Conservation (phyloP, 2,329 filamentous ascomycete species). For the Plenodomus lindquistii region DNA sequence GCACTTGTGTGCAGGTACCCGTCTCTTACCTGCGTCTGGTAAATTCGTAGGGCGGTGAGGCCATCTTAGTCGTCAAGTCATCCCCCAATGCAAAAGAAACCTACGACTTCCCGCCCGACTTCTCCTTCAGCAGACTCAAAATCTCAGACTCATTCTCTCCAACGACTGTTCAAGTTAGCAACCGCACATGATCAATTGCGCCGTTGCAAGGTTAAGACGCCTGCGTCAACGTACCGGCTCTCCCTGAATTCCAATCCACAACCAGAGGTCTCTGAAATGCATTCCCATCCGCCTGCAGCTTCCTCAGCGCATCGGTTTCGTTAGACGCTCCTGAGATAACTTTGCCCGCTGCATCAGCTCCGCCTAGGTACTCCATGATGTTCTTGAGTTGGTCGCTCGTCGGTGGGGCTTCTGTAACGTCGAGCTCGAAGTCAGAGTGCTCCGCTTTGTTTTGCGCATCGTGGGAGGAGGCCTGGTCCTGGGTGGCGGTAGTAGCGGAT, state of each 20-base stretch:
- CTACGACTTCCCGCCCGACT: constrained; percentile 39
- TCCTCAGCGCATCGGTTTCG: constrained; percentile 77
- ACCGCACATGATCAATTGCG: not conserved
- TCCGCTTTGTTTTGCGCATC: constrained; percentile 61
- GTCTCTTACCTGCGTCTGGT: constrained; percentile 8
- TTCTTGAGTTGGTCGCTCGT: constrained; percentile 81
- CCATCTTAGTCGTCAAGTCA: not conserved
- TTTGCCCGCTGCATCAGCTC: constrained; percentile 57
- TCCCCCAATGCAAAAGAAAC: not conserved
- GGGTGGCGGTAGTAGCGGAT: constrained; percentile 67
- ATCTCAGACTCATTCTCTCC: constrained; percentile 89
- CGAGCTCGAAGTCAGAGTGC: constrained; percentile 79
- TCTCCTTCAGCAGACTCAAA: constrained; percentile 71
- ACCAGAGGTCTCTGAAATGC: constrained; percentile 79
- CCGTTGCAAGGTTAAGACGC: not conserved
- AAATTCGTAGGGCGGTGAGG: constrained; percentile 7
- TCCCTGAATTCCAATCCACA: constrained; percentile 95
- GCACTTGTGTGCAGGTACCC: constrained; percentile 19
- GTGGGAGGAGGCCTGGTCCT: constrained; percentile 74
- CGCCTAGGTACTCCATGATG: constrained; percentile 80
- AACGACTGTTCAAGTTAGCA: constrained; percentile 51
- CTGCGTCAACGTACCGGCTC: constrained; percentile 58
- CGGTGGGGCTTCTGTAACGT: constrained; percentile 78
- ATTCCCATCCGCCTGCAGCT: constrained; percentile 70
- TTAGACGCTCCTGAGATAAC: constrained; percentile 75